phyloP scores from a whole-genome alignment of 1,139 yeast genomes.

The Yamadazyma buinensis region DNA sequence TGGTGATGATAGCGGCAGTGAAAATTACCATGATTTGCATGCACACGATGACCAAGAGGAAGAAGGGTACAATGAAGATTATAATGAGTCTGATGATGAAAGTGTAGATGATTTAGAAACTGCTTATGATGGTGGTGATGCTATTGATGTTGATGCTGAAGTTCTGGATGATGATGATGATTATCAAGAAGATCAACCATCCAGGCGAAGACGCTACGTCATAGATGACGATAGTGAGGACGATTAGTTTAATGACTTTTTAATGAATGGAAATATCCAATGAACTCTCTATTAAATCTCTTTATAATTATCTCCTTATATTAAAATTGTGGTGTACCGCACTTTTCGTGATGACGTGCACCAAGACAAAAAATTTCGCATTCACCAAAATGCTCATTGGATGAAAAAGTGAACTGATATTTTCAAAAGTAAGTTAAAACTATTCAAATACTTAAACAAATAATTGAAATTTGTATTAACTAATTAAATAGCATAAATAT shows the following conservation, averaged over 20 bases:
- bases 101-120: slow-evolving; percentile 16
- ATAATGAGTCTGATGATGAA: neutral
- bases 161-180: slow-evolving; percentile 4
- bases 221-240: slow-evolving; percentile 2
- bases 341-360: too few relatives aligned
- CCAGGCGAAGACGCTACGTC: slow-evolving; percentile 1
- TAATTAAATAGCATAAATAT: neutral
- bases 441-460: slow-evolving; percentile 2
- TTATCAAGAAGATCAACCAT: slow-evolving; percentile 2
- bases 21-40: neutral
- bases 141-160: slow-evolving; percentile 3
- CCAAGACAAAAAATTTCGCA: slow-evolving; percentile 1
- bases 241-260: neutral
- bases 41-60: neutral
- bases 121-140: slow-evolving; percentile 13
- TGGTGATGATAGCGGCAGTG: too few relatives aligned
- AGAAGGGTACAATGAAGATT: neutral
- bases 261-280: neutral
- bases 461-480: neutral
- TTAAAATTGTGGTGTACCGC: neutral
- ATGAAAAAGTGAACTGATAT: slow-evolving; percentile 14
- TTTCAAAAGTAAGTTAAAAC: slow-evolving; percentile 4
- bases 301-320: neutral
- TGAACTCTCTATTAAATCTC: neutral
- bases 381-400: slow-evolving; percentile 11